Conservation (phyloP, 2,329 filamentous ascomycete genomes). For the Geosmithia flava region DNA sequence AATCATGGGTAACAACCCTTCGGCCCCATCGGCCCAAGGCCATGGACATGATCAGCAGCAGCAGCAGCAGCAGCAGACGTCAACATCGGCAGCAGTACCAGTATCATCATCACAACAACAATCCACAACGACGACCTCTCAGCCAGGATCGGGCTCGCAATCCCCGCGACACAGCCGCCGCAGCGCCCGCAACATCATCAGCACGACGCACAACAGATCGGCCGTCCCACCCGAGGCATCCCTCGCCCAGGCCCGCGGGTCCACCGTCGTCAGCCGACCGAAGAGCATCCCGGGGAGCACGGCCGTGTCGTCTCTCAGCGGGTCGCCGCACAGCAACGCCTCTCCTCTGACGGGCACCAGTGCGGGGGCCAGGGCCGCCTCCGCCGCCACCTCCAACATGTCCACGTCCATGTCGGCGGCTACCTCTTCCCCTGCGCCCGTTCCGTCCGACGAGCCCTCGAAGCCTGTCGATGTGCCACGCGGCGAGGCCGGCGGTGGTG, state of each 20-base stretch:
- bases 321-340: slow-evolving; percentile 28
- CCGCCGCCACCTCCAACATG: background rate
- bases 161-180: slow-evolving; percentile 8
- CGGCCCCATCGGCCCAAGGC: slow-evolving; percentile 13
- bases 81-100: too few species aligned
- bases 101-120: too few species aligned
- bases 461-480: slow-evolving; percentile 48
- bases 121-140: background rate
- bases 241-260: slow-evolving; percentile 46
- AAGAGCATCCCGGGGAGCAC: slow-evolving; percentile 32
- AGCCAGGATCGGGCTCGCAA: slow-evolving; percentile 1
- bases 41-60: slow-evolving; percentile 15
- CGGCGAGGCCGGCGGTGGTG: too few species aligned
- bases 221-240: slow-evolving; percentile 50
- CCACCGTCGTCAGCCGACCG: slow-evolving; percentile 32
- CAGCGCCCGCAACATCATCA: slow-evolving; percentile 39
- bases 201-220: slow-evolving; percentile 40
- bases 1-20: slow-evolving; percentile 22
- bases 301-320: slow-evolving; percentile 35
- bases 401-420: background rate
- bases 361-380: background rate
- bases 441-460: slow-evolving; percentile 21
- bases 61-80: background rate
- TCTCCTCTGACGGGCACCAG: slow-evolving; percentile 12
- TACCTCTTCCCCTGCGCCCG: background rate